Percentiles rank a stretch among this genome's conserved stretches.
phyloP scores from a whole-genome alignment of 345 rosid species.

The Raphanus raphanistrum region DNA sequence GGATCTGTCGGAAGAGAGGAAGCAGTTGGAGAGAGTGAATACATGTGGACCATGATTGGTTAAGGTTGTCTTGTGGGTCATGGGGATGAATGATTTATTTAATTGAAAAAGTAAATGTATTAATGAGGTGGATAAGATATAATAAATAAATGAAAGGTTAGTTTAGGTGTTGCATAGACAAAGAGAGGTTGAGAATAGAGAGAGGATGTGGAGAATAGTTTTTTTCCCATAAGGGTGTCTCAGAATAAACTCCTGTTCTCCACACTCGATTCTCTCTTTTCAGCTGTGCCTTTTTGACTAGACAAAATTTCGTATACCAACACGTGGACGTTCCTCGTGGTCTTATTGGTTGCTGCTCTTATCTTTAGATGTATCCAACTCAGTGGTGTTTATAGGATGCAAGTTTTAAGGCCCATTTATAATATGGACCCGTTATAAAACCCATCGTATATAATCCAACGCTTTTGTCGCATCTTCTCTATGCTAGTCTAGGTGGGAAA shows the following conservation, averaged over 20 bases:
- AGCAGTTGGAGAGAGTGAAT: background rate
- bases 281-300: conserved; percentile 24
- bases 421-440: background rate
- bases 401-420: background rate
- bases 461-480: background rate
- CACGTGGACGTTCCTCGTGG: conserved; percentile 51
- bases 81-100: background rate
- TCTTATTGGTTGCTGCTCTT: conserved; percentile 66
- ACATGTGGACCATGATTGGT: background rate
- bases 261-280: conserved; percentile 3
- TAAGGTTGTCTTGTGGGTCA: background rate
- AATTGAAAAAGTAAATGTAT: background rate
- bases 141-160: background rate
- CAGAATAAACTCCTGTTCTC: background rate
- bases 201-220: background rate
- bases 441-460: background rate
- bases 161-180: background rate
- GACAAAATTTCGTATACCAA: conserved; percentile 29
- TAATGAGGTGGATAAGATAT: background rate
- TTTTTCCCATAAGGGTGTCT: background rate
- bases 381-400: conserved; percentile 34
- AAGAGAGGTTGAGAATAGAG: background rate
- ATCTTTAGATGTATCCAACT: conserved; percentile 62
- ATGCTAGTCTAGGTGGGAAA: background rate
- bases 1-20: background rate